Conservation (phyloP, 1,284 basidiomycete species). For the Porodaedalea pini region DNA sequence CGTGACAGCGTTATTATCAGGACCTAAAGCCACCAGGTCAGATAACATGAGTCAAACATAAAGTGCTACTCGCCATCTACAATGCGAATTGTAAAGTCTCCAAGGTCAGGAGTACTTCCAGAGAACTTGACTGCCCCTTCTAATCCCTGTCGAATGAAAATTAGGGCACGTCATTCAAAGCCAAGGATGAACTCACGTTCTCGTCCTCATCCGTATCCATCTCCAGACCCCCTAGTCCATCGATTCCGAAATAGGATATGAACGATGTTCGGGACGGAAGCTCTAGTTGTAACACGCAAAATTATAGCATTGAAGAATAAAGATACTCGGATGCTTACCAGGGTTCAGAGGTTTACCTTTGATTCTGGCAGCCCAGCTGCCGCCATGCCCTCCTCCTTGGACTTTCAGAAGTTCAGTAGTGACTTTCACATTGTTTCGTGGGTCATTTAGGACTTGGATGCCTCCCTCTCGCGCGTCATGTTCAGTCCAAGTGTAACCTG, state of each 20-base stretch:
- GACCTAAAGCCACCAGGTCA: conserved; percentile 37
- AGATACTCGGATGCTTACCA: conserved; percentile 41
- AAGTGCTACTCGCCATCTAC: conserved; percentile 59
- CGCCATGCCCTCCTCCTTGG: conserved; percentile 73
- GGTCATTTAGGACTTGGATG: conserved; percentile 80
- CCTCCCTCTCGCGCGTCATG: conserved; percentile 86
- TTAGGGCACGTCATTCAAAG: neutral
- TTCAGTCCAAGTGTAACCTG: conserved; percentile 82
- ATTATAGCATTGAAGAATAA: neutral
- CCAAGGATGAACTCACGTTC: conserved; percentile 44
- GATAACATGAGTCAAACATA: neutral
- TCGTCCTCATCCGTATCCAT: conserved; percentile 74
- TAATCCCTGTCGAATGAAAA: conserved; percentile 54
- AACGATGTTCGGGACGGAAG: conserved; percentile 63
- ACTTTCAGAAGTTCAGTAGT: conserved; percentile 85
- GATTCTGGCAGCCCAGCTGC: conserved; percentile 88
- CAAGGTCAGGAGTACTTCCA: conserved; percentile 74
- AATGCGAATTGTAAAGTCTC: conserved; percentile 77
- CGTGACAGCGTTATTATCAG: conserved; percentile 52
- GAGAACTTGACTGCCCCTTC: conserved; percentile 63
- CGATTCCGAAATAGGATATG: conserved; percentile 84
- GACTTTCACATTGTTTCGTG: conserved; percentile 78
- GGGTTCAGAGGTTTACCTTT: conserved; percentile 76
- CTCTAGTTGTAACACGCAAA: conserved; percentile 32
- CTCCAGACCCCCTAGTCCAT: conserved; percentile 79